Conservation (phyloP, 345 rosid genomes). For the Clausena lansium region DNA sequence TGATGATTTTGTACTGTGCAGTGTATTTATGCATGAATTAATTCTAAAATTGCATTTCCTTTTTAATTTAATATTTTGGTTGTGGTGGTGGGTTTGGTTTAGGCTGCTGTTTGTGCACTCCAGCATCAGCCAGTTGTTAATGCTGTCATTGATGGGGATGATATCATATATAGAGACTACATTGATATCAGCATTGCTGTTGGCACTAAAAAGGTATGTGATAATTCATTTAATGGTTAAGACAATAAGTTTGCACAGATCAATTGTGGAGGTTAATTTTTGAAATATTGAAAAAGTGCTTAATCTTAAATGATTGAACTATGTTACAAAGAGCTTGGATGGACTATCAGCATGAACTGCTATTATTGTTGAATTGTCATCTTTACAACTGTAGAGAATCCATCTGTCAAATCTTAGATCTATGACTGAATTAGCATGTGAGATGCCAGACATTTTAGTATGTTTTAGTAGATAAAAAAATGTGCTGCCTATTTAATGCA, state of each 20-base stretch:
- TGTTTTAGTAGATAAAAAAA: neutral
- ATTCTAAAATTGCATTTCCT: neutral
- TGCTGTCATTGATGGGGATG: conserved; percentile 99
- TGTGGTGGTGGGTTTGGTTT: conserved; percentile 14
- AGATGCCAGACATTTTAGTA: neutral
- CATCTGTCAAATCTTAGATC: neutral
- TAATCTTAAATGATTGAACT: neutral
- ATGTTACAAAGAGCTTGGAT: neutral
- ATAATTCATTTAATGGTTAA: neutral
- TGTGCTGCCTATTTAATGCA: neutral
- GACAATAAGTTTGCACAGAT: neutral
- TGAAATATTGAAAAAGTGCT: neutral
- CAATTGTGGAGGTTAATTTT: neutral
- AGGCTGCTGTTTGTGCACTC: conserved; percentile 98
- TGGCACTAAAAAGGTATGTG: conserved; percentile 80
- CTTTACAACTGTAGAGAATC: neutral
- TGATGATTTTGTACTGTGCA: neutral
- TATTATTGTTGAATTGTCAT: neutral
- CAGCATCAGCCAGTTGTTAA: conserved; percentile 92
- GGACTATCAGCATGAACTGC: neutral
- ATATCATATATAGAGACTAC: conserved; percentile 94
- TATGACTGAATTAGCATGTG: neutral
- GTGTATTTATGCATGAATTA: neutral
- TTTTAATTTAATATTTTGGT: neutral
- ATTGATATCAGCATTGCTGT: conserved; percentile 91